phyloP scores from a whole-genome alignment of 148 eudicot genomes.

The Silene latifolia region DNA sequence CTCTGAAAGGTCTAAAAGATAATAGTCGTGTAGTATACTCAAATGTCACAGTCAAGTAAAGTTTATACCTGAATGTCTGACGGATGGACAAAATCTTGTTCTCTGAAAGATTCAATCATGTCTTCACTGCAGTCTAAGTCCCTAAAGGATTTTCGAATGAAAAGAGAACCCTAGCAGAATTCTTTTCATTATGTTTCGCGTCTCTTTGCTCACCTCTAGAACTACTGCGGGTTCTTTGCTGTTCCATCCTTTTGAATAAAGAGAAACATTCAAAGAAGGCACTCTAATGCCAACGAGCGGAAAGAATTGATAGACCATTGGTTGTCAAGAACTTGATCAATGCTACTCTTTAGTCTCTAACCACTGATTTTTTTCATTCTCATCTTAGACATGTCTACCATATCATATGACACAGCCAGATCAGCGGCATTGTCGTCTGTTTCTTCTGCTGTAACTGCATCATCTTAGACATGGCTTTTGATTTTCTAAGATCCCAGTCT shows the following conservation, averaged over 20 bases:
- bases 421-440: slow-evolving; percentile 30
- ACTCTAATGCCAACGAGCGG: slow-evolving; percentile 10
- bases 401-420: slow-evolving; percentile 17
- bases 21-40: not conserved
- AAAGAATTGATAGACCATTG: slow-evolving; percentile 20
- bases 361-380: slow-evolving; percentile 25
- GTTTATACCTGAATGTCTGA: slow-evolving; percentile 74
- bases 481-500: too few relatives aligned
- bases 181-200: slow-evolving; percentile 33
- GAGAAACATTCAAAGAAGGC: slow-evolving; percentile 32
- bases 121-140: slow-evolving; percentile 64
- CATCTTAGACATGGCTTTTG: too few relatives aligned
- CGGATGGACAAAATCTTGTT: slow-evolving; percentile 55
- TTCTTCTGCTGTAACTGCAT: slow-evolving; percentile 20
- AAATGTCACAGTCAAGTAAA: not conserved
- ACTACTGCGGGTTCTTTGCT: slow-evolving; percentile 27
- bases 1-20: not conserved
- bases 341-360: slow-evolving; percentile 34
- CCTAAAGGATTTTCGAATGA: slow-evolving; percentile 64
- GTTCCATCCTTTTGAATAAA: slow-evolving; percentile 64
- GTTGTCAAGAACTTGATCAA: slow-evolving; percentile 23
- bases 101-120: slow-evolving; percentile 55
- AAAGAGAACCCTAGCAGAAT: slow-evolving; percentile 51
- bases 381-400: slow-evolving; percentile 27
- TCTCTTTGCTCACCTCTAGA: slow-evolving; percentile 27